These are phyloP conservation scores for Boletus subcaerulescens DNA, from an alignment of 768 basidiomycete species.

Conservation along the genomic window DNA sequence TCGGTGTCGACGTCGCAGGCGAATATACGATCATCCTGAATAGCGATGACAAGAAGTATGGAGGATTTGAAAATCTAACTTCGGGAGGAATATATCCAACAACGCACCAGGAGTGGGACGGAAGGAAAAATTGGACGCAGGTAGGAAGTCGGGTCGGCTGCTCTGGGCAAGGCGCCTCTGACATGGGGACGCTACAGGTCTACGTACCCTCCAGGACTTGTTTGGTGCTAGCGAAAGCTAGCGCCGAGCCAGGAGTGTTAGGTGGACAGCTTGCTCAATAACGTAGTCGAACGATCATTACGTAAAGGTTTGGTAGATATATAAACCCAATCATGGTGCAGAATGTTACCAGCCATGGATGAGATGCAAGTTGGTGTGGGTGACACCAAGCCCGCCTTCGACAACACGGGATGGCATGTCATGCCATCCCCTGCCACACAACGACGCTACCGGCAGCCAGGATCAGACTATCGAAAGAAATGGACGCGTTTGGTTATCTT, in stretches of 20 bases:
- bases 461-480: constrained; percentile 9
- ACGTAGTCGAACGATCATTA: too few relatives aligned
- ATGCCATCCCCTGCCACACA: constrained; percentile 22
- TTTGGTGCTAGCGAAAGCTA: constrained; percentile 26
- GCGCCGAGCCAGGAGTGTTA: too few relatives aligned
- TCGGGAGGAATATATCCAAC: constrained; percentile 69
- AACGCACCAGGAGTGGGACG: constrained; percentile 87
- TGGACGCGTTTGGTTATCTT: constrained; percentile 11
- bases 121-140: constrained; percentile 87
- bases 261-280: too few relatives aligned
- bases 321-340: background rate
- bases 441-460: background rate
- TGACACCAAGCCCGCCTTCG: constrained; percentile 1
- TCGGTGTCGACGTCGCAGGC: constrained; percentile 83
- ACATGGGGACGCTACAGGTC: constrained; percentile 18
- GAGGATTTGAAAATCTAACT: constrained; percentile 82
- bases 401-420: background rate
- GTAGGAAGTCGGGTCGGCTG: constrained; percentile 38
- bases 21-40: constrained; percentile 79
- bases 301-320: too few relatives aligned
- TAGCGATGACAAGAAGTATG: constrained; percentile 85
- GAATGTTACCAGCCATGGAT: constrained; percentile 11
- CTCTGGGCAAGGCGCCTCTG: background rate
- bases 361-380: constrained; percentile 9
- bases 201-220: constrained; percentile 33